Percentiles rank a stretch among this genome's conserved stretches.
phyloP scores from a whole-genome alignment of 2,329 filamentous ascomycete species.

The Fusarium abutilonis region DNA sequence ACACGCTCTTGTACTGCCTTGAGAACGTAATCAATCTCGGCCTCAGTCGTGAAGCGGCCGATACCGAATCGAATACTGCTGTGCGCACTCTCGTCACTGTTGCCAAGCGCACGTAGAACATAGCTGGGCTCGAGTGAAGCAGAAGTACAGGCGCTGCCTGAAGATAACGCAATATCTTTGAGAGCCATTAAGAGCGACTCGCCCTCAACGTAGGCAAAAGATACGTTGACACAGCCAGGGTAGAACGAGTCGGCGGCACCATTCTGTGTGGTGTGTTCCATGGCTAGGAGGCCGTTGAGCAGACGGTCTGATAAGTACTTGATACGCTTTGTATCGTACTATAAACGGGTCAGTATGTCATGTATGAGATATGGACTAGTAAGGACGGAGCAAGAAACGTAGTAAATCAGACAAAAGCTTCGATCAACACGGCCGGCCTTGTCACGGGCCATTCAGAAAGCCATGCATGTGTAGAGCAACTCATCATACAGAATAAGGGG shows the following conservation, averaged over 20 bases:
- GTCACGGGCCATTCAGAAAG: conserved; percentile 82
- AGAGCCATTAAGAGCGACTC: conserved; percentile 98
- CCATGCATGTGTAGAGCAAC: conserved; percentile 86
- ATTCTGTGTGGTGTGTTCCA: conserved; percentile 94
- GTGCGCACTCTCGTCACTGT: conserved; percentile 96
- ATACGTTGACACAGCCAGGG: conserved; percentile 97
- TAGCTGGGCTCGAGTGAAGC: conserved; percentile 97
- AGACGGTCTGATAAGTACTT: conserved; percentile 84
- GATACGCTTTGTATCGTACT: conserved; percentile 95
- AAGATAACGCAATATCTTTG: conserved; percentile 97
- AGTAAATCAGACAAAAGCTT: conserved; percentile 72
- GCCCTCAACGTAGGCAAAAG: conserved; percentile 97
- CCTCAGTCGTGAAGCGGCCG: conserved; percentile 93
- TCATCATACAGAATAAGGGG: conserved; percentile 70
- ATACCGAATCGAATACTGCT: conserved; percentile 98
- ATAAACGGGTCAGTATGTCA: conserved; percentile 23
- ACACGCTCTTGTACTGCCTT: conserved; percentile 93
- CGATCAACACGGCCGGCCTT: conserved; percentile 66
- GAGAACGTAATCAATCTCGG: conserved; percentile 96
- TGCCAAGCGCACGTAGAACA: conserved; percentile 91
- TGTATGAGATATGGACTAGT: conserved; percentile 14
- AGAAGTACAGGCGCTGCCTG: conserved; percentile 95
- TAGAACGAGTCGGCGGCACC: conserved; percentile 87
- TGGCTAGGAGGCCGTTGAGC: conserved; percentile 79
- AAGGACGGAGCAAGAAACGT: conserved; percentile 1